Percentiles rank a stretch among this genome's conserved stretches.
These are phyloP conservation scores for Backusella liffmaniae DNA, from an alignment of 192 early-diverging fungal genomes.

Conservation along the genomic window DNA sequence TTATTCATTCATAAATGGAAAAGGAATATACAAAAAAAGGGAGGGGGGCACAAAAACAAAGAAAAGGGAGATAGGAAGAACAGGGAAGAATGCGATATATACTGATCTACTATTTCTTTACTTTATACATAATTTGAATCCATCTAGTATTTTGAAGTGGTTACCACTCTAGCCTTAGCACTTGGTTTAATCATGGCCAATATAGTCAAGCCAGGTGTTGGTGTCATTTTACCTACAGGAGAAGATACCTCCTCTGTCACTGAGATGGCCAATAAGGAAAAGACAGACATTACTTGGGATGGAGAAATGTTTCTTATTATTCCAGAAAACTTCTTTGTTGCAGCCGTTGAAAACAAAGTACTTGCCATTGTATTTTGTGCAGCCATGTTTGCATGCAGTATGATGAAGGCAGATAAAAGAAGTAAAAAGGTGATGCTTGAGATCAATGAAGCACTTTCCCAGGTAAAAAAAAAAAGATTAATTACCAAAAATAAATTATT, in stretches of 20 bases:
- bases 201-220: constrained; percentile 58
- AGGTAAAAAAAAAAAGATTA: background rate
- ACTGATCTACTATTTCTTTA: background rate
- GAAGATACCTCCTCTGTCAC: background rate
- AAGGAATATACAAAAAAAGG: background rate
- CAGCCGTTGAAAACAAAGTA: constrained; percentile 29
- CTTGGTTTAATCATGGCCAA: constrained; percentile 64
- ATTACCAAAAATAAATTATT: background rate
- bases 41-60: background rate
- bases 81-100: background rate
- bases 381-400: constrained; percentile 59
- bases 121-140: background rate
- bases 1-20: background rate
- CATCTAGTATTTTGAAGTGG: constrained; percentile 57
- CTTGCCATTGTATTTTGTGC: constrained; percentile 65
- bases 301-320: constrained; percentile 56
- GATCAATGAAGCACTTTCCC: constrained; percentile 55
- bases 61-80: background rate
- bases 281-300: constrained; percentile 49
- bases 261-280: constrained; percentile 11
- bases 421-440: constrained; percentile 48
- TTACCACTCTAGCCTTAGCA: constrained; percentile 62
- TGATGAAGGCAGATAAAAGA: constrained; percentile 41
- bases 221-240: constrained; percentile 31
- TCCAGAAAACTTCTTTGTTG: constrained; percentile 56